These are phyloP conservation scores for Hericium alpestre DNA, from an alignment of 768 basidiomycete species.

Conservation along the genomic window DNA sequence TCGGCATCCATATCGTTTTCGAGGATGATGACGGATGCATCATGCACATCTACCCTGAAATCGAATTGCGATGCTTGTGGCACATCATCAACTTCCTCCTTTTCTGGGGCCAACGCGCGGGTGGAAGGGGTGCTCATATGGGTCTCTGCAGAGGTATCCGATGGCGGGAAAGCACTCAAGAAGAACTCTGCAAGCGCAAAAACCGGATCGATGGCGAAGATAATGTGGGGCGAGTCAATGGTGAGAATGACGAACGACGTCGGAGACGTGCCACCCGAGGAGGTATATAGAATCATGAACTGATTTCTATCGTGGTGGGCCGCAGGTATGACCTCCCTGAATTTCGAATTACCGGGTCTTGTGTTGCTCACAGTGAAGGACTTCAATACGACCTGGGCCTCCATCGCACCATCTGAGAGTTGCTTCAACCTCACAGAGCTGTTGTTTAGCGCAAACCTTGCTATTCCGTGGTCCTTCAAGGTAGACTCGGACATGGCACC, in stretches of 20 bases:
- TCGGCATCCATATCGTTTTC: conserved; percentile 72
- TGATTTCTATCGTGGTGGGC: conserved; percentile 82
- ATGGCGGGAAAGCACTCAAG: conserved; percentile 37
- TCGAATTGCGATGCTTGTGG: conserved; percentile 25
- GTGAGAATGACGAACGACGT: conserved; percentile 73
- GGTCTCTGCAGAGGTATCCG: conserved; percentile 10
- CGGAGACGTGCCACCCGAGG: conserved; percentile 45
- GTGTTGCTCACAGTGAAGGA: conserved; percentile 91
- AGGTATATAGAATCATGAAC: conserved; percentile 86
- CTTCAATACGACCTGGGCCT: conserved; percentile 79
- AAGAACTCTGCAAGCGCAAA: conserved; percentile 86
- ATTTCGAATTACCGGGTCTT: conserved; percentile 67
- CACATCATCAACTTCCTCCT: background rate
- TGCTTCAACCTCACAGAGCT: conserved; percentile 72
- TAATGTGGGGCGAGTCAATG: conserved; percentile 84
- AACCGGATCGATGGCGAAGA: conserved; percentile 87
- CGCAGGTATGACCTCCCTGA: conserved; percentile 91
- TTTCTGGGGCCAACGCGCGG: background rate
- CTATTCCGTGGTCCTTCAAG: conserved; percentile 72
- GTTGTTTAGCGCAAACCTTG: conserved; percentile 72
- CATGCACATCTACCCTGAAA: conserved; percentile 82
- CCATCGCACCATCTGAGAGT: conserved; percentile 72
- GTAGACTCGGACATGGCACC: conserved; percentile 44
- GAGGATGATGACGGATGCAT: conserved; percentile 79
- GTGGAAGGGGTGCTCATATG: conserved; percentile 9